phyloP scores from a whole-genome alignment of 164 flowering plant species.

The Dillenia suffruticosa region DNA sequence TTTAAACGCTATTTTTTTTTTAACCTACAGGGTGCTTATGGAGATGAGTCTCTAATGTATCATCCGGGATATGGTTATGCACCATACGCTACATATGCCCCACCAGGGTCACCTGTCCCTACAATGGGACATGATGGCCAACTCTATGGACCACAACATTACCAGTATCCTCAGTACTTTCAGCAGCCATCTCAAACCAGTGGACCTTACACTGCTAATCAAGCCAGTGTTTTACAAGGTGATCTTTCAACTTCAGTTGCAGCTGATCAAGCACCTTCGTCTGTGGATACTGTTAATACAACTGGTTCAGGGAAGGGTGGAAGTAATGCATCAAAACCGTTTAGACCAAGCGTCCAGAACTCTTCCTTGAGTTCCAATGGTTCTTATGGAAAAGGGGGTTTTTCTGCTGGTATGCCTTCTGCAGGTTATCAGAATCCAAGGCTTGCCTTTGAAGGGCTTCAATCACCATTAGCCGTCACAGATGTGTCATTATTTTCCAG shows the following conservation, averaged over 20 bases:
- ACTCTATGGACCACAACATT: constrained; percentile 72
- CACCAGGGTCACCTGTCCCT: constrained; percentile 66
- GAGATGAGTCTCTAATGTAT: constrained; percentile 62
- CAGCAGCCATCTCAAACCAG: constrained; percentile 43
- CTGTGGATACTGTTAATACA: constrained; percentile 42
- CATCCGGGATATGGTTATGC: constrained; percentile 71
- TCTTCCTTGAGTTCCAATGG: constrained; percentile 33
- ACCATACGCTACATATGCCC: constrained; percentile 68
- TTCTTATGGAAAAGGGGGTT: constrained; percentile 40
- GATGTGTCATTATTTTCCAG: constrained; percentile 43
- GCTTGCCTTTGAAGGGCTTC: constrained; percentile 38
- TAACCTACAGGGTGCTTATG: constrained; percentile 51
- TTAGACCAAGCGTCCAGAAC: constrained; percentile 35
- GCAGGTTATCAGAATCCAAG: constrained; percentile 59
- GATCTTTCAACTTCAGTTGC: constrained; percentile 42
- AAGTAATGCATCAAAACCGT: constrained; percentile 30
- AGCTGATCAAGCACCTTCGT: constrained; percentile 46
- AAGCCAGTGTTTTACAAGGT: constrained; percentile 22
- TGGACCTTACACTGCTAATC: constrained; percentile 32
- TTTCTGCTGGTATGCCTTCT: constrained; percentile 37
- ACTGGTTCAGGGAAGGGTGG: constrained; percentile 36
- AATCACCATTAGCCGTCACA: constrained; percentile 36
- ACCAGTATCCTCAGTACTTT: constrained; percentile 63
- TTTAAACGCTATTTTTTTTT: background rate
- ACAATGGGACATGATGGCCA: constrained; percentile 77